Evolutionary conservation across 2,329 filamentous ascomycete species (phyloP), one percentile per base, ranked within the genome.

Genomic region (Aspergillus flavus): DNA sequence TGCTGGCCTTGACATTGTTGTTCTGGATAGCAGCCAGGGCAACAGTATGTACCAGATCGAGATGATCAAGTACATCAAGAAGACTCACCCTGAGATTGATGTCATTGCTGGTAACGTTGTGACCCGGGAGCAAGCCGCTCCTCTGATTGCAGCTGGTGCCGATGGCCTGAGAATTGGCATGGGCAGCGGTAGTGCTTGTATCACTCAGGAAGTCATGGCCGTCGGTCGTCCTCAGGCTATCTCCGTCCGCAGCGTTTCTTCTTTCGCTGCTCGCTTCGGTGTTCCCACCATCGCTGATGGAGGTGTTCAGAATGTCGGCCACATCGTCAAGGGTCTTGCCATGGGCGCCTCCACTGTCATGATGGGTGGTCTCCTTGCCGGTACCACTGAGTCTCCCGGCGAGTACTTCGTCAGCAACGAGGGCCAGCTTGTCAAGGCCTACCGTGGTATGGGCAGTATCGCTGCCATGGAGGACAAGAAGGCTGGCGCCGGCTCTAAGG

Each of bases 381-480:
- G 96, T 78, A 98, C 95, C 67, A 97, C 94, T 48, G 95, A 99
- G 83, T 98, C 94, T 43, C 95, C 95, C 41, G 96, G 95, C 68
- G 94, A 94, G 69, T 98, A 96, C 70, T 98, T 96, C 76, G 93
- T 99, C 71, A 96, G 92, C 75, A 91, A 92, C 65, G 94, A 98
- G 81, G 95, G 95, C 69, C 96, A 98, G 86, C 89, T 99, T 60
- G 94, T 99, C 80, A 99, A 99, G 87, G 94, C 95, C 46, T 99
- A 99, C 86, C 92, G 95, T 80, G 95, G 95, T 64, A 99, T 99
- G 95, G 95, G 95, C 70, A 94, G 90, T 81, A 99, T 99, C 77
- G 95, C 97, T 74, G 95, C 95, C 70, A 99, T 99, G 95, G 94
- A 98, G 83, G 94, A 98, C 83, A 97, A 95, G 88, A 97, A 97